A percentile compares a stretch with the other conserved stretches of the same genome.
Conservation (phyloP, 192 early-diverging fungal genomes). For the Coemansia aciculifera region DNA sequence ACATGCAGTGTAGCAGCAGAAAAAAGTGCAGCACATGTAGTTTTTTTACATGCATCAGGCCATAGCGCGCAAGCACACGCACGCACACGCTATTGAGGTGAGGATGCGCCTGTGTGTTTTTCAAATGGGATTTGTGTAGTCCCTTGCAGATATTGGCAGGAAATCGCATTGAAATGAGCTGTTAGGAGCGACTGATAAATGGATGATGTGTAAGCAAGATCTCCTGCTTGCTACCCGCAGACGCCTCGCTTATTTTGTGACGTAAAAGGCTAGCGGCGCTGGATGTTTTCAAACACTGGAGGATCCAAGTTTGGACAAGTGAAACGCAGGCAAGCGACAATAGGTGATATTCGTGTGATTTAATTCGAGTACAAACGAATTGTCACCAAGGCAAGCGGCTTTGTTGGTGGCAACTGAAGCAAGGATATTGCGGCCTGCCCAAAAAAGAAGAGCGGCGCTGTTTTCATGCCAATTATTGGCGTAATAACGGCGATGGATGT, state of each 20-base stretch:
- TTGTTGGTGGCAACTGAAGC: background rate
- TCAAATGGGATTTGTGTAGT: background rate
- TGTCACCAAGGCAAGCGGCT: too few species aligned
- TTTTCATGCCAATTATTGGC: background rate
- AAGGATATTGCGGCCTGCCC: background rate
- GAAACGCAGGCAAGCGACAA: background rate
- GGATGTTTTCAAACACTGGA: background rate
- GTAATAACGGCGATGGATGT: background rate
- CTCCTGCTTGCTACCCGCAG: background rate
- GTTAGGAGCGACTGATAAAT: background rate
- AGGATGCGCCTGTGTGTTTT: background rate
- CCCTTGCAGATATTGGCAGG: slow-evolving; percentile 3
- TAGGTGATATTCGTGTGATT: background rate
- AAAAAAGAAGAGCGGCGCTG: background rate
- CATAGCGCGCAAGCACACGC: slow-evolving; percentile 6
- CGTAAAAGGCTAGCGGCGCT: background rate
- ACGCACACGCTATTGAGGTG: slow-evolving; percentile 5
- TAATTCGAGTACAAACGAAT: slow-evolving; percentile 1
- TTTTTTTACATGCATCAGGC: slow-evolving; percentile 1
- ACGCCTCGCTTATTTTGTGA: slow-evolving; percentile 1
- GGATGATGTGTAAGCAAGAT: background rate
- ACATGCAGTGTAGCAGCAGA: background rate
- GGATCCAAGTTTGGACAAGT: background rate
- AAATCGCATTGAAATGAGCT: background rate
- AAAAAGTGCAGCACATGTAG: background rate